Evolutionary conservation across 768 basidiomycete genomes (phyloP).

Genomic region (Pilatotrama ljubarskyi): DNA sequence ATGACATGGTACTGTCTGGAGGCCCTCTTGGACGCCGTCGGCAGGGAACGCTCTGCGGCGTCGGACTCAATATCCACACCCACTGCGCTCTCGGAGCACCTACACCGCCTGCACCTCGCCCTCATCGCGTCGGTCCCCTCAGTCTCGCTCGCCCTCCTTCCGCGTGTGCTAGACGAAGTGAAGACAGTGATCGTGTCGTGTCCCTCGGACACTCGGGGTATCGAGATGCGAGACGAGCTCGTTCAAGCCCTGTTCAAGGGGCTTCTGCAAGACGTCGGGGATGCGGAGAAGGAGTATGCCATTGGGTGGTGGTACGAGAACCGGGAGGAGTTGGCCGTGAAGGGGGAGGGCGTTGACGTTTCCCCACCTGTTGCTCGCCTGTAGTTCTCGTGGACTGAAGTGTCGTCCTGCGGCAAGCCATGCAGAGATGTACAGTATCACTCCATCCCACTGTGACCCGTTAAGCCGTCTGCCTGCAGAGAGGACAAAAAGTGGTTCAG

Average conservation of each 20-base stretch:
- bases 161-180: conserved; percentile 53
- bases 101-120: conserved; percentile 61
- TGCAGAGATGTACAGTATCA: too few species aligned
- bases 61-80: background rate
- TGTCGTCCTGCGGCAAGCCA: too few species aligned
- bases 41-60: conserved; percentile 4
- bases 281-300: conserved; percentile 64
- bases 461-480: too few species aligned
- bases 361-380: too few species aligned
- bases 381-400: too few species aligned
- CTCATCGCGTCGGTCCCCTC: conserved; percentile 67
- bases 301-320: conserved; percentile 76
- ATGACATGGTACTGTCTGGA: conserved; percentile 74
- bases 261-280: conserved; percentile 63
- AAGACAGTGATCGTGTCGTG: conserved; percentile 5
- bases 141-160: conserved; percentile 57
- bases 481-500: too few species aligned
- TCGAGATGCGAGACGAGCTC: conserved; percentile 42
- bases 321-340: conserved; percentile 9
- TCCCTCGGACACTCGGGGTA: background rate
- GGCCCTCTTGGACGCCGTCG: conserved; percentile 51
- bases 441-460: too few species aligned
- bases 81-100: conserved; percentile 26
- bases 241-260: conserved; percentile 61
- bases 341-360: background rate